Evolutionary conservation across 2,329 filamentous ascomycete species (phyloP), one percentile per base, ranked within the genome.

Genomic region (Apiospora pterosperma): DNA sequence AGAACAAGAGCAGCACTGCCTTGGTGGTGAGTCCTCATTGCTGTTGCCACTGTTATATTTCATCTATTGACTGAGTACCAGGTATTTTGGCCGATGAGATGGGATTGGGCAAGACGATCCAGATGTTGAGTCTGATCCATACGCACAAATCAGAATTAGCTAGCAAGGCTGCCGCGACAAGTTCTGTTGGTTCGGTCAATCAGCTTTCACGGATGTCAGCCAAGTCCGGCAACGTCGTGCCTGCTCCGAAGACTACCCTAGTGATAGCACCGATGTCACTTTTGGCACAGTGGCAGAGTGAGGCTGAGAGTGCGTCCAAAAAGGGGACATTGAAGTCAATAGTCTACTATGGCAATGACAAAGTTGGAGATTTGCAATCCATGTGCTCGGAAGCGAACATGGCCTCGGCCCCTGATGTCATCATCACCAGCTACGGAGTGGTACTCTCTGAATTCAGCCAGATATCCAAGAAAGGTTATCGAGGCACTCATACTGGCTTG

Each of bases 231-330:
- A 79, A 81, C 1, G 79, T 93, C 4, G 83, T 91, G 59, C 76
- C 84, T 62, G 96, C 94, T 1, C 94, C 93, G 0, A 92, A 90
- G 73, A 98, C 96, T 0, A 99, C 96, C 0, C 81, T 99, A 3
- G 95, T 99, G 0, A 86, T 99, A n/a, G 96, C 96, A 0, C 96
- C 96, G 1, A 98, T 97, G 89, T 98, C 96, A 11, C 82, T 99
- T 2, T 84, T 99, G n/a, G 87, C 95, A 0, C 96, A 99, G 75
- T 99, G 96, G 96, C 92, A 97, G 71, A 97, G 92, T 72, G 96
- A 99, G 80, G 92, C 94, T 0, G 88, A 94, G 70, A 97, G 95
- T 72, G 94, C 96, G 0, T 98, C 95, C 0, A 90, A 90, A 67
- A 85, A 91, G 12, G 94, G 93, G 2, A 92, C 92, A 0, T 79